These are phyloP conservation scores for Glomus cerebriforme DNA, from an alignment of 192 early-diverging fungal genomes.

Conservation along the genomic window DNA sequence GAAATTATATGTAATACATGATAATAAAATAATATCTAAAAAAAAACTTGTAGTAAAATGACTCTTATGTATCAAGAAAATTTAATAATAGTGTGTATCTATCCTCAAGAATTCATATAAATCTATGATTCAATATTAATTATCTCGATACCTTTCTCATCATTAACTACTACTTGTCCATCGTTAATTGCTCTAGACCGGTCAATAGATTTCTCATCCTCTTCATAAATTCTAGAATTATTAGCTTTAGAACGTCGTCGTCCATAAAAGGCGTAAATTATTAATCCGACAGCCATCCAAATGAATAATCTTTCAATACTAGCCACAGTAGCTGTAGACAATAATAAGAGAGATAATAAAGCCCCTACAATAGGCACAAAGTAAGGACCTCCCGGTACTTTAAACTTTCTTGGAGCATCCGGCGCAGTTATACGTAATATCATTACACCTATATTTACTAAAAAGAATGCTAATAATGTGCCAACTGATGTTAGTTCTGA, in stretches of 20 bases:
- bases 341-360: constrained; percentile 57
- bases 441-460: constrained; percentile 77
- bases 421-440: constrained; percentile 78
- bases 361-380: constrained; percentile 69
- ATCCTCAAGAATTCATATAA: too few species aligned
- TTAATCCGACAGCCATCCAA: constrained; percentile 77
- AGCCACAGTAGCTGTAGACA: constrained; percentile 64
- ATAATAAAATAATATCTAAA: too few species aligned
- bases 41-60: too few species aligned
- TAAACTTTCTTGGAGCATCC: constrained; percentile 67
- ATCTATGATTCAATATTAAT: too few species aligned
- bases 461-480: constrained; percentile 81
- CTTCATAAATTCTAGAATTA: too few species aligned
- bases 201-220: too few species aligned
- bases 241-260: background rate
- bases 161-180: too few species aligned
- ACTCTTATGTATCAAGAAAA: too few species aligned
- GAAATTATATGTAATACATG: too few species aligned
- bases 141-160: too few species aligned
- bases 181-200: too few species aligned
- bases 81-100: too few species aligned
- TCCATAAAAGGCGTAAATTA: constrained; percentile 75
- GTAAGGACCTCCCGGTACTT: constrained; percentile 70
- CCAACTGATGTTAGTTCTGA: constrained; percentile 86
- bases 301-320: constrained; percentile 74